Conservation (phyloP, 2,329 filamentous ascomycete genomes). For the Ophiostoma montium region DNA sequence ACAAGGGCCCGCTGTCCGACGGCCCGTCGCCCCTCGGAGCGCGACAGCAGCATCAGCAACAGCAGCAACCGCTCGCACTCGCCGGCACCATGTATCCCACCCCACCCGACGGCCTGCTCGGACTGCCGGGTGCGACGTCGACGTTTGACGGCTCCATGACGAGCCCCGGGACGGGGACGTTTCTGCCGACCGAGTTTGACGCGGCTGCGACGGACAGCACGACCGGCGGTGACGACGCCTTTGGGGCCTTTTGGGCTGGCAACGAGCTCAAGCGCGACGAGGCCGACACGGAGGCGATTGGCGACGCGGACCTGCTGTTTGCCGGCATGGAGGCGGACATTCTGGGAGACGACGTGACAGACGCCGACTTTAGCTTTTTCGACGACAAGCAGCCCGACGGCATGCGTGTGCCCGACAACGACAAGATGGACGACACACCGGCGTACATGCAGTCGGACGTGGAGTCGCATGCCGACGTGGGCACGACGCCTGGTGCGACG, state of each 20-base stretch:
- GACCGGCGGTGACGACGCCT: slow-evolving; percentile 19
- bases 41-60: slow-evolving; percentile 35
- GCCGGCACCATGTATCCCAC: slow-evolving; percentile 48
- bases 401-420: slow-evolving; percentile 1
- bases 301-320: slow-evolving; percentile 44
- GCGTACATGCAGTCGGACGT: neutral
- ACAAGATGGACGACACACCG: slow-evolving; percentile 5
- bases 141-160: slow-evolving; percentile 41
- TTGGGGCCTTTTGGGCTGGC: slow-evolving; percentile 26
- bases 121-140: slow-evolving; percentile 36
- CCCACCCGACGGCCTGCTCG: slow-evolving; percentile 51
- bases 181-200: slow-evolving; percentile 28
- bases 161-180: slow-evolving; percentile 33
- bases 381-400: slow-evolving; percentile 42
- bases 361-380: slow-evolving; percentile 75
- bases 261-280: slow-evolving; percentile 32
- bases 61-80: slow-evolving; percentile 30
- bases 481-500: neutral
- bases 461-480: neutral
- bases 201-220: slow-evolving; percentile 14
- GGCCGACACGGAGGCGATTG: slow-evolving; percentile 26
- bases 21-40: slow-evolving; percentile 32
- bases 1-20: slow-evolving; percentile 6
- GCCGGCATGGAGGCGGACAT: slow-evolving; percentile 55
- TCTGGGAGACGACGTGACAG: slow-evolving; percentile 65